These are phyloP conservation scores for Suhomyces prunicola DNA, from an alignment of 805 yeast genomes.

Conservation along the genomic window DNA sequence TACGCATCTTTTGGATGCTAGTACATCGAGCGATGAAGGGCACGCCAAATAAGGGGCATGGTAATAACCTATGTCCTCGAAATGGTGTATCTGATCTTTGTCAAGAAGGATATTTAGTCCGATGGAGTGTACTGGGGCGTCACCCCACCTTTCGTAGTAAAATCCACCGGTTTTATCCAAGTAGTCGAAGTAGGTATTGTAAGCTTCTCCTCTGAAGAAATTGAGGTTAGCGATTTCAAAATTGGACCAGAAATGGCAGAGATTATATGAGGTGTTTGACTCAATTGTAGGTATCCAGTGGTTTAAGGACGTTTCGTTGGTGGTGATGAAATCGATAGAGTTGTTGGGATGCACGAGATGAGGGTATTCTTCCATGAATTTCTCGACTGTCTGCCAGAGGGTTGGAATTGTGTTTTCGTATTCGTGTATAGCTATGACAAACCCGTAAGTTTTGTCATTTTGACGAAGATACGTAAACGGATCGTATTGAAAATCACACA, in stretches of 20 bases:
- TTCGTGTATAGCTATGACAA: slow-evolving; percentile 49
- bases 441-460: slow-evolving; percentile 48
- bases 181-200: slow-evolving; percentile 42
- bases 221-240: slow-evolving; percentile 55
- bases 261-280: slow-evolving; percentile 36
- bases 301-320: slow-evolving; percentile 34
- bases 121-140: slow-evolving; percentile 46
- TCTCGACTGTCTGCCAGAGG: slow-evolving; percentile 47
- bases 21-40: slow-evolving; percentile 33
- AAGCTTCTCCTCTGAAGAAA: slow-evolving; percentile 47
- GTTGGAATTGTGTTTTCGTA: slow-evolving; percentile 51
- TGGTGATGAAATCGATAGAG: slow-evolving; percentile 46
- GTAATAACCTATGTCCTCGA: slow-evolving; percentile 44
- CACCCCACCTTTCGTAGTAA: slow-evolving; percentile 63
- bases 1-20: slow-evolving; percentile 35
- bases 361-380: slow-evolving; percentile 45
- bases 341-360: slow-evolving; percentile 46
- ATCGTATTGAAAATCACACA: slow-evolving; percentile 57
- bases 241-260: slow-evolving; percentile 67
- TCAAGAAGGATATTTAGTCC: slow-evolving; percentile 35
- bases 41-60: slow-evolving; percentile 43
- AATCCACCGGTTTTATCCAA: slow-evolving; percentile 51
- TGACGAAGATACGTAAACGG: slow-evolving; percentile 44
- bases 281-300: slow-evolving; percentile 11
- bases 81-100: slow-evolving; percentile 38